phyloP scores from a whole-genome alignment of 1,284 basidiomycete genomes.

The Sporisorium reilianum region DNA sequence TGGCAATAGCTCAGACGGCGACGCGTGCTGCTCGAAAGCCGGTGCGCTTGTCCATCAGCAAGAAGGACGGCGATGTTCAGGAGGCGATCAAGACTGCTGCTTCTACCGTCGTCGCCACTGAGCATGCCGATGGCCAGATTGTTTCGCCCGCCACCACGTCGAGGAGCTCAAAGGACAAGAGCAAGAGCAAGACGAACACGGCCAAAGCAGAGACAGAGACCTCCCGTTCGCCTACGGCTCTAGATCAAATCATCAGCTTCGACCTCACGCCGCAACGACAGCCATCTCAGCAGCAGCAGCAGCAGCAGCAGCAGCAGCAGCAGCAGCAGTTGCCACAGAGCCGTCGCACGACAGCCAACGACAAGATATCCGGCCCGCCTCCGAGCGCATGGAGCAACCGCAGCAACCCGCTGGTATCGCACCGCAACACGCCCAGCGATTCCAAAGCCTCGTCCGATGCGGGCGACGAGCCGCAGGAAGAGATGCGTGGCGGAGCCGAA shows the following conservation, averaged over 20 bases:
- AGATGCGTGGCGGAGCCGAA: slow-evolving; percentile 11
- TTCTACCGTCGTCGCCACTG: slow-evolving; percentile 7
- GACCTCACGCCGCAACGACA: slow-evolving; percentile 7
- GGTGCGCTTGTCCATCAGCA: slow-evolving; percentile 11
- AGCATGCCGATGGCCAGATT: slow-evolving; percentile 9
- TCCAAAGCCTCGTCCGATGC: slow-evolving; percentile 10
- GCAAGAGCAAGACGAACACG: not conserved
- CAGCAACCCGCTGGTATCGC: not conserved
- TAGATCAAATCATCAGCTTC: slow-evolving; percentile 13
- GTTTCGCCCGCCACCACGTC: slow-evolving; percentile 6
- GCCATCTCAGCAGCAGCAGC: not conserved
- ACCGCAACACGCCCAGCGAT: not conserved
- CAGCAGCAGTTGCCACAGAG: not conserved
- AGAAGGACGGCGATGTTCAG: slow-evolving; percentile 8
- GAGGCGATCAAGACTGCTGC: slow-evolving; percentile 10
- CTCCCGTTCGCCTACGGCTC: not conserved
- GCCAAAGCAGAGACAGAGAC: not conserved
- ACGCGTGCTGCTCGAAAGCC: slow-evolving; percentile 8
- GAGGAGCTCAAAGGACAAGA: not conserved
- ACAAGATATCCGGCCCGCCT: slow-evolving; percentile 14
- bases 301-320: not conserved
- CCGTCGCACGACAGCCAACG: slow-evolving; percentile 10
- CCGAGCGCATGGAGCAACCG: slow-evolving; percentile 30
- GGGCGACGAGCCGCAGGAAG: slow-evolving; percentile 9
- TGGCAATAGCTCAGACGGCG: slow-evolving; percentile 4